Evolutionary conservation across 2,329 filamentous ascomycete species (phyloP).

Genomic region (Ceratocystis colombiana): DNA sequence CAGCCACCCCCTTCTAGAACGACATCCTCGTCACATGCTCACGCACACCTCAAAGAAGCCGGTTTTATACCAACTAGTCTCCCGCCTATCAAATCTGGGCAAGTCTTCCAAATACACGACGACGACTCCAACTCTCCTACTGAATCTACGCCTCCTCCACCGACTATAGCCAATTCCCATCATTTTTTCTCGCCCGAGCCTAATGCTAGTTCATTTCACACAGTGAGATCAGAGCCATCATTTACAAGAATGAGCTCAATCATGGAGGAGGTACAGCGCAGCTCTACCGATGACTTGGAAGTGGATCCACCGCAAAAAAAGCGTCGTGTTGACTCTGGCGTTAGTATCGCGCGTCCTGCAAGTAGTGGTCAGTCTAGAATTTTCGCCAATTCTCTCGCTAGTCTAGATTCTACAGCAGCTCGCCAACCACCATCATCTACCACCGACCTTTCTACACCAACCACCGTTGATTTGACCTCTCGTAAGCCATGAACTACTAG

Average conservation of each 20-base stretch:
- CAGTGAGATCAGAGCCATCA: slow-evolving; percentile 24
- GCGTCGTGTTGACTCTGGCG: slow-evolving; percentile 19
- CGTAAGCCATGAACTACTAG: slow-evolving; percentile 32
- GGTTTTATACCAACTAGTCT: slow-evolving; percentile 20
- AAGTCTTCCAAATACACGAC: slow-evolving; percentile 25
- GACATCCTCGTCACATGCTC: slow-evolving; percentile 11
- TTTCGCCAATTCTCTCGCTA: background rate
- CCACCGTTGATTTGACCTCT: slow-evolving; percentile 50
- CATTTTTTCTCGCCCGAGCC: slow-evolving; percentile 16
- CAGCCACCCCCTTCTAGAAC: slow-evolving; percentile 13
- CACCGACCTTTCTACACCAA: slow-evolving; percentile 27
- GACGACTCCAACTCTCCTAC: slow-evolving; percentile 22
- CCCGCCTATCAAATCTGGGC: slow-evolving; percentile 20
- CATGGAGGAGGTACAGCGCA: slow-evolving; percentile 18
- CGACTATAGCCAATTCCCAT: slow-evolving; percentile 5
- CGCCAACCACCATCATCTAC: background rate
- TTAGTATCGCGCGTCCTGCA: slow-evolving; percentile 17
- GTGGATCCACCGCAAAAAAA: slow-evolving; percentile 23
- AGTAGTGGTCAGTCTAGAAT: slow-evolving; percentile 11
- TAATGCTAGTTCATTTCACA: slow-evolving; percentile 16
- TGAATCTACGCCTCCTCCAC: slow-evolving; percentile 23
- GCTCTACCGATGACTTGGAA: slow-evolving; percentile 16
- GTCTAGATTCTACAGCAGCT: background rate
- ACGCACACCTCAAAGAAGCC: slow-evolving; percentile 10
- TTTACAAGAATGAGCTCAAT: slow-evolving; percentile 21